Base-by-base conservation (phyloP, 1,284 basidiomycete genomes). In the Phellinidium pouzarii region DNA sequence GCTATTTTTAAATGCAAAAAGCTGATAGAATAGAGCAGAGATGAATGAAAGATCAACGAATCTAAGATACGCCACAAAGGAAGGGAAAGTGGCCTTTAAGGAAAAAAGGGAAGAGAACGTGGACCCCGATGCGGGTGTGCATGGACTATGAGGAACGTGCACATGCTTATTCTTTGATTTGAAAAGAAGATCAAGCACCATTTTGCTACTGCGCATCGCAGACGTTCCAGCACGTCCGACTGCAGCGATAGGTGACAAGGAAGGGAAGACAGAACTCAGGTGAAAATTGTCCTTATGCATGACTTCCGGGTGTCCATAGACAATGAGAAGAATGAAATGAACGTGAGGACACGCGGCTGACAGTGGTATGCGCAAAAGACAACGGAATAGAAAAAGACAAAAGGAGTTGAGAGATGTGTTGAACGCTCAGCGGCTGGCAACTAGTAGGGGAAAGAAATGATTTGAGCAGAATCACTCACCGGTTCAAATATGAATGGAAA, bases 391-490 rank as follows among this genome's bases (percentile, higher is more conserved):
- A 34, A 31, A 29, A 36, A 31, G 17, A 23, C 19, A 29, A 17
- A 46, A 34, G 37, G 23, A 26, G 29, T 12, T n/a, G 29, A 17
- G 14, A 44, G 43, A 26, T 12, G 44, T 17, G 17, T n/a, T 20
- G 17, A 14, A 31, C 14, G 27, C n/a, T n/a, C 3, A 40, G 38
- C 31, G 48, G 48, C 48, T 50, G 26, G 25, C 48, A 41, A n/a
- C 11, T 2, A 14, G 34, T 4, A 22, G 1, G n/a, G n/a, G 14
- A 34, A 3, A 34, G 3, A 34, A 29, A 9, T 36, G 27, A 31
- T 14, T 34, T 46, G 34, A 46, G 34, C 34, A 47, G 29, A 26
- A 17, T 36, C 31, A 47, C 51, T 52, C 51, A 52, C 51, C 44
- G 36, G 51, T 47, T 40, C 22, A 47, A 52, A 41, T 47, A 8